phyloP scores from a whole-genome alignment of 345 rosid species.

The Populus euphratica region DNA sequence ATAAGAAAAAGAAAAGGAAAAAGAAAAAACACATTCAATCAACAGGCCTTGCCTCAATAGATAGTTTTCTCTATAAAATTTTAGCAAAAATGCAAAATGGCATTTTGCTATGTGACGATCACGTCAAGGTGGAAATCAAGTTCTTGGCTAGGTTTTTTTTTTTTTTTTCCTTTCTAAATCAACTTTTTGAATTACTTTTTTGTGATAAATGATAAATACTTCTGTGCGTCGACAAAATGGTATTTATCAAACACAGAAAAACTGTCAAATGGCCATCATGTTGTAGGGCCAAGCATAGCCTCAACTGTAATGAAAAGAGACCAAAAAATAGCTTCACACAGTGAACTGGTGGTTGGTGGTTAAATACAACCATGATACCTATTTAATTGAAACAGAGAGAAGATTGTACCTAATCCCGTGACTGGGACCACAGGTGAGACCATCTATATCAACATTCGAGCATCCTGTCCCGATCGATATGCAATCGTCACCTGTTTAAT shows the following conservation, averaged over 20 bases:
- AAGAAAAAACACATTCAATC: not conserved
- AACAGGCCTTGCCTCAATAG: not conserved
- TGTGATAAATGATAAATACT: not conserved
- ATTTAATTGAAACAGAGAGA: not conserved
- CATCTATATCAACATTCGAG: conserved; percentile 27
- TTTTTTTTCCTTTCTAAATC: not conserved
- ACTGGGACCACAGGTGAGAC: conserved; percentile 36
- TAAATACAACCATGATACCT: not conserved
- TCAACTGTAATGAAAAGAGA: not conserved
- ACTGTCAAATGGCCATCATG: not conserved
- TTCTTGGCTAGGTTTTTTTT: not conserved
- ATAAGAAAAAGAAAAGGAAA: not conserved
- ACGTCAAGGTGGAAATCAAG: not conserved
- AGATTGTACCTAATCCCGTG: conserved; percentile 33
- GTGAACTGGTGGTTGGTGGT: not conserved
- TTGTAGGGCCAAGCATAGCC: not conserved
- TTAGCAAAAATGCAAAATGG: not conserved
- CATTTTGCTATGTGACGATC: not conserved
- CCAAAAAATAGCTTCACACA: not conserved
- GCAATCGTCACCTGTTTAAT: conserved; percentile 31
- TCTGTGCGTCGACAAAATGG: not conserved
- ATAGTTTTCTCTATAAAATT: not conserved
- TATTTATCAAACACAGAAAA: not conserved
- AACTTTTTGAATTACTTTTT: not conserved
- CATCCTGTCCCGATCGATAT: conserved; percentile 31